Base-by-base conservation (phyloP, 768 basidiomycete species). In the Rhodotorula sphaerocarpa region DNA sequence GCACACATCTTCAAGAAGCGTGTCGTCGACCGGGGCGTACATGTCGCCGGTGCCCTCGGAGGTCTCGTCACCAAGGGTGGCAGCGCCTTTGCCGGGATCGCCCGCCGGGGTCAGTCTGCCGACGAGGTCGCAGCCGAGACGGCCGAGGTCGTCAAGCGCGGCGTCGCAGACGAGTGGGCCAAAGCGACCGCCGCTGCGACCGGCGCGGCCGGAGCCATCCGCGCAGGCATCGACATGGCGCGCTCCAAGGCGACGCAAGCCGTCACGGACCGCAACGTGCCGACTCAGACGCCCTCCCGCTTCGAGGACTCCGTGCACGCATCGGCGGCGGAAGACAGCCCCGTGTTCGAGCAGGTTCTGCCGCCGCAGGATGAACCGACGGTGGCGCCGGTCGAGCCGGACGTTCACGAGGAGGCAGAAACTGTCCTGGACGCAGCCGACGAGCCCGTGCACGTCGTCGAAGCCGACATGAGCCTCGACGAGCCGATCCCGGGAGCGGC, bases 1-100 rank as follows among this genome's bases (percentile, higher is more conserved):
- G 80, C 86, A 30, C 92, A 88, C 70, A 86, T 99, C 68, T 71
- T 97, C 71, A 90, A 95, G 75, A 84, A 91, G 60, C 82, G 95
- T 21, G 77, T 96, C 50, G 67, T 96, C 41, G 88, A 93, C 73
- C 82, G 84, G 41, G 83, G 87, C 5, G 65, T 93, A 30, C 79
- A 85, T 27, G 79, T 92, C 6, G 86, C 59, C 3, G 44, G 53
- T 4, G 53, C 57, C 0, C 14, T 62, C 14, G 41, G 39, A 4
- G 30, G 44, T 14, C n/a, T 54, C 27, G 47, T 55, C 23, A 50
- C 50, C 25, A 18, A 34, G 11, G 50, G 50, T n/a, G 61, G 55
- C 4, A 46, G 53, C 28, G 31, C 25, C 1, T 15, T 52, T 18
- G 44, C 11, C 7, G 18, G 33, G 2, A 27, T 21, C 20, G 59